A percentile compares a stretch with the other conserved stretches of the same genome.
Conservation (phyloP, 108 stramenopile genomes). For the Fragilariopsis cylindrus region DNA sequence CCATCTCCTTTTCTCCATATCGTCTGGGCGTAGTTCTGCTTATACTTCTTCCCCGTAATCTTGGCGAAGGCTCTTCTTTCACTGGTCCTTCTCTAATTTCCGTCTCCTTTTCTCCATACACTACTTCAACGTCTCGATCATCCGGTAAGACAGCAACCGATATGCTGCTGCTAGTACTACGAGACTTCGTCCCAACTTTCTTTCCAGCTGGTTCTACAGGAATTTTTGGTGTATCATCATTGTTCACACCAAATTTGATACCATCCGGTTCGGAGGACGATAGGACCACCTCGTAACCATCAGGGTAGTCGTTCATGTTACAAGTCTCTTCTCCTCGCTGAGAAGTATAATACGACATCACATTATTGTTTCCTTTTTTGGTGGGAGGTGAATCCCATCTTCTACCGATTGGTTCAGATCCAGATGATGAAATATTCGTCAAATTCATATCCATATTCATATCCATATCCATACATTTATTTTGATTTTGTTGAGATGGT, state of each 20-base stretch:
- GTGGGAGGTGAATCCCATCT: no score
- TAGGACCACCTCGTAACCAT: neutral
- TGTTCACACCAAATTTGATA: neutral
- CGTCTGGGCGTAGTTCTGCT: neutral
- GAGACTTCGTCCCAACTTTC: neutral
- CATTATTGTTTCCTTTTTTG: neutral
- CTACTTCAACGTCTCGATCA: conserved; percentile 2
- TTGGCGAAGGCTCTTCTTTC: neutral
- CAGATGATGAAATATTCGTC: neutral
- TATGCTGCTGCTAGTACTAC: neutral
- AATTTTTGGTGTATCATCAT: neutral
- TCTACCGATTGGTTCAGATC: no score
- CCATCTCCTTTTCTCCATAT: neutral
- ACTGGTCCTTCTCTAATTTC: neutral
- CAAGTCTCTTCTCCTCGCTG: no score
- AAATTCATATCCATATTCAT: neutral
- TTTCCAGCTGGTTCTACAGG: neutral
- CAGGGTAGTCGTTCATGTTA: neutral
- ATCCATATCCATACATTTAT: neutral
- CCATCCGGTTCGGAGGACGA: conserved; percentile 1
- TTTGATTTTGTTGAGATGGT: neutral
- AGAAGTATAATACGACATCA: neutral
- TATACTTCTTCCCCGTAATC: neutral
- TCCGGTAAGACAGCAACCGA: neutral
- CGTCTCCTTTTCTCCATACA: neutral